Evolutionary conservation across 176 grass and related monocot genomes (phyloP), one percentile per base, ranked within the genome.

Genomic region (Triticum aestivum): DNA sequence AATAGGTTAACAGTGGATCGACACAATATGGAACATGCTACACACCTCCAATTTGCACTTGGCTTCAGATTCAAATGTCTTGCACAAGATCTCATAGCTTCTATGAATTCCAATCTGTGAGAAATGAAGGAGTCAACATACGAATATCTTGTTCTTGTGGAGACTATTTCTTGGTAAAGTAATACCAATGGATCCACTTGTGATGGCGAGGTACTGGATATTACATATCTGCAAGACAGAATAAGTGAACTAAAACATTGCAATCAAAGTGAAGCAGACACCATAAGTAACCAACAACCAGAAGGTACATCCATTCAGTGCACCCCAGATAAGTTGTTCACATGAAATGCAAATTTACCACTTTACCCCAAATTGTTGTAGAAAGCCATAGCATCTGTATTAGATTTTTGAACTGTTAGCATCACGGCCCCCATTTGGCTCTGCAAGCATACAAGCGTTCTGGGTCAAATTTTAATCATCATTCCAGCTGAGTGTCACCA

Each of bases 341-440:
- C 21, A 37, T 49, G 81, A 65, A 77, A 38, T 69, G 51, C 11
- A 90, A 81, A 27, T 39, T 39, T 42, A 11, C 21, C 1, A 21
- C 39, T 65, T 89, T 78, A 98, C 96, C 89, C 82, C 69, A 98
- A 91, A 54, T 92, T 96, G 11, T 12, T 85, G 68, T 94, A 96
- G 86, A 98, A 98, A 87, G 42, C 80, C 90, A 98, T 88, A 63
- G 92, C 97, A 66, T 34, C 39, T 0, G 73, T 42, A 69, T 96
- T 96, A 82, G 86, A 66, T 82, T 98, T 98, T 80, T 98, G 97
- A 88, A 98, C 94, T 70, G 94, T 98, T 73, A 98, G 88, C 94
- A 96, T 88, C 49, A 98, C 90, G 69, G 87, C 92, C 75, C 88
- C 88, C 90, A 96, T 92, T 77, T 92, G 83, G 64, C 85, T 91